Percentiles rank a stretch among this genome's conserved stretches.
These are phyloP conservation scores for Geotrichum restrictum DNA, from an alignment of 1,139 yeast species.

Conservation along the genomic window DNA sequence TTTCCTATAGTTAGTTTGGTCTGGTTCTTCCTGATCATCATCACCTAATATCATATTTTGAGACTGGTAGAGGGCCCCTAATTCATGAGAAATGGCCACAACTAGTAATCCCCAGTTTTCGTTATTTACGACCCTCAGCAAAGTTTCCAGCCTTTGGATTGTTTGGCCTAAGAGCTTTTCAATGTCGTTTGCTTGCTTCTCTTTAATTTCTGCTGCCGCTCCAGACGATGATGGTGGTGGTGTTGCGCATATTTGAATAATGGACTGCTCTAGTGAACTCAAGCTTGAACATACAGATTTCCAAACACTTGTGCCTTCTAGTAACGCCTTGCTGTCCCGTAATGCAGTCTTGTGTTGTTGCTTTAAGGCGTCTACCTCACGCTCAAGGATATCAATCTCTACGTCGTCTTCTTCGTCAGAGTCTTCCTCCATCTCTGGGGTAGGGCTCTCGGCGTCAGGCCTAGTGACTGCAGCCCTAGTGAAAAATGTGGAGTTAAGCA, in stretches of 20 bases:
- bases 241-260: slow-evolving; percentile 18
- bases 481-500: neutral
- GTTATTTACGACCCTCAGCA: slow-evolving; percentile 1
- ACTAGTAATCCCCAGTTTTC: slow-evolving; percentile 15
- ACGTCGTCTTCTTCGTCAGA: slow-evolving; percentile 10
- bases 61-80: slow-evolving; percentile 15
- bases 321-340: slow-evolving; percentile 27
- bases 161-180: slow-evolving; percentile 3
- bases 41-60: slow-evolving; percentile 16
- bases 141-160: neutral
- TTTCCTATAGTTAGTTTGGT: neutral
- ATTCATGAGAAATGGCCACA: slow-evolving; percentile 18
- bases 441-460: too few species aligned
- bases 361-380: slow-evolving; percentile 26
- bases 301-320: slow-evolving; percentile 33
- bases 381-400: slow-evolving; percentile 22
- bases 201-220: slow-evolving; percentile 4
- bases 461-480: neutral
- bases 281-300: slow-evolving; percentile 28
- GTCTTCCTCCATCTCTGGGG: slow-evolving; percentile 5
- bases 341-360: slow-evolving; percentile 23
- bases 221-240: too few species aligned
- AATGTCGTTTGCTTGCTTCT: slow-evolving; percentile 15
- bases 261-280: slow-evolving; percentile 24
- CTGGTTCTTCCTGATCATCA: neutral